A percentile compares a stretch with the other conserved stretches of the same genome.
Evolutionary conservation across 305 asterid species (phyloP).

Genomic region (Euphrasia arctica): DNA sequence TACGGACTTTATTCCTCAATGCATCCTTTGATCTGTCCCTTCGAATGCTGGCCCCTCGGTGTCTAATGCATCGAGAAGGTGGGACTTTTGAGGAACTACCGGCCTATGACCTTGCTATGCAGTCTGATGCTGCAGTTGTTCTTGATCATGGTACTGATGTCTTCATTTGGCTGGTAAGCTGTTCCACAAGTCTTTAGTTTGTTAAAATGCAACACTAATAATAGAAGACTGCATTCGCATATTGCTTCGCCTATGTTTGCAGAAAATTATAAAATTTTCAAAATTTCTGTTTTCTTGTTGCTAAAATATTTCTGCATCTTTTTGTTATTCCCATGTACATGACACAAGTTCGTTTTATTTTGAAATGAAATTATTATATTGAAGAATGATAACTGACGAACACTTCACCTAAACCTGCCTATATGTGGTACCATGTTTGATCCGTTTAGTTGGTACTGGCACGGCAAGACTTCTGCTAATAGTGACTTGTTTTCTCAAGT

Average conservation of each 20-base stretch:
- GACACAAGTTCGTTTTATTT: not conserved
- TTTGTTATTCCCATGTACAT: constrained; percentile 19
- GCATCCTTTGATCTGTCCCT: constrained; percentile 90
- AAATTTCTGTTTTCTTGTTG: constrained; percentile 1
- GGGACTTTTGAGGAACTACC: constrained; percentile 96
- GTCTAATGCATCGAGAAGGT: constrained; percentile 95
- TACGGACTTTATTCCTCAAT: constrained; percentile 76
- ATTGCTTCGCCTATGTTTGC: constrained; percentile 9
- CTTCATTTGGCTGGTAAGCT: constrained; percentile 93
- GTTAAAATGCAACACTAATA: constrained; percentile 16
- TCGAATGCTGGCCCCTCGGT: constrained; percentile 94
- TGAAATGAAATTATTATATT: constrained; percentile 14
- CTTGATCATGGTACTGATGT: constrained; percentile 99
- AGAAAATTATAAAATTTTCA: not conserved
- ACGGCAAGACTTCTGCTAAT: not conserved
- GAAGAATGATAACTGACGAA: constrained; percentile 8
- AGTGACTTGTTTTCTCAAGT: not conserved
- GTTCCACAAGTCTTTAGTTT: constrained; percentile 13
- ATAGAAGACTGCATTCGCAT: not conserved
- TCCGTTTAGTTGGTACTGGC: too few species aligned
- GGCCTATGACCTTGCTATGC: constrained; percentile 97
- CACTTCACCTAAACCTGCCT: not conserved
- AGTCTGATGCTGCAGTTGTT: constrained; percentile 96
- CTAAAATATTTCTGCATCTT: constrained; percentile 10
- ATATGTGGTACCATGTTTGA: not conserved